Conservation (phyloP, 2,329 filamentous ascomycete genomes). For the Aspergillus piperis region DNA sequence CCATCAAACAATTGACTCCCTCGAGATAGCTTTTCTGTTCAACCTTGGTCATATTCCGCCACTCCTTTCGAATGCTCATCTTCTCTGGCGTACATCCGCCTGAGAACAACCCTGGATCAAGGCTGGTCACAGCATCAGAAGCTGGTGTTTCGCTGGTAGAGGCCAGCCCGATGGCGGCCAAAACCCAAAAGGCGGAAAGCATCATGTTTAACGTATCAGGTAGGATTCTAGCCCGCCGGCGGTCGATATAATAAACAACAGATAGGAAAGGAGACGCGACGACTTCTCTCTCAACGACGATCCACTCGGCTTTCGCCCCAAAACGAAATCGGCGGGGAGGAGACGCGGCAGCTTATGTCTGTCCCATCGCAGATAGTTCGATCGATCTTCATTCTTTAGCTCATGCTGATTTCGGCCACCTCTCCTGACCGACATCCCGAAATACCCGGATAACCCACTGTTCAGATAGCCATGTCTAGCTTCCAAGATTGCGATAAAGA, state of each 20-base stretch:
- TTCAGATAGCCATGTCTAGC: too few species aligned
- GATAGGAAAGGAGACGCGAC: background rate
- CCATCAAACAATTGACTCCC: background rate
- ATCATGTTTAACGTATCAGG: background rate
- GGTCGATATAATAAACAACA: too few species aligned
- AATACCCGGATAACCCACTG: too few species aligned
- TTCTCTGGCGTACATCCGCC: background rate
- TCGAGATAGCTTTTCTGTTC: background rate
- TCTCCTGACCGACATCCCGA: too few species aligned
- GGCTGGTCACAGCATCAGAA: background rate
- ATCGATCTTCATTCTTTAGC: too few species aligned
- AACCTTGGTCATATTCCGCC: background rate
- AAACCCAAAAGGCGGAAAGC: background rate
- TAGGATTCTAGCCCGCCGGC: too few species aligned
- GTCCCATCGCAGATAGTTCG: background rate
- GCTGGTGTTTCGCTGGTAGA: background rate
- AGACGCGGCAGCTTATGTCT: background rate
- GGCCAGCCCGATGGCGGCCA: background rate
- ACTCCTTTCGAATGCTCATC: background rate
- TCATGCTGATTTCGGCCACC: too few species aligned
- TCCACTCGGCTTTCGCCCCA: background rate
- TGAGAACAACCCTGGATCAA: background rate
- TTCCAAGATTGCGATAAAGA: too few species aligned
- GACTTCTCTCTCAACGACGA: too few species aligned
- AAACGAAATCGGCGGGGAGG: background rate